A percentile compares a stretch with the other conserved stretches of the same genome.
Evolutionary conservation across 2,329 filamentous ascomycete genomes (phyloP).

Genomic region (Fusarium coffeatum): DNA sequence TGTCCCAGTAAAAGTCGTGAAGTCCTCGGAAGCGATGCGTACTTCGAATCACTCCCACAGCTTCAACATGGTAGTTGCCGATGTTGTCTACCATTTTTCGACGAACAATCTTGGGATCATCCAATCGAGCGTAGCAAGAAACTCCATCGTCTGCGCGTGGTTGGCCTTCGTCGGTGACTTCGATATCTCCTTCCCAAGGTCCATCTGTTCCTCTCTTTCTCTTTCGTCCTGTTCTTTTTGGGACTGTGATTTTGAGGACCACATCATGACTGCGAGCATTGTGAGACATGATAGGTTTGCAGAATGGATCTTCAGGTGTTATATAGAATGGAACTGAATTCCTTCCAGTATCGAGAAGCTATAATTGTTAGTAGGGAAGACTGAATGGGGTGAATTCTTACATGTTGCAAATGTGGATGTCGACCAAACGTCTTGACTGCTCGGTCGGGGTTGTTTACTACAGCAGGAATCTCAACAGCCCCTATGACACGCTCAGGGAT

Average conservation of each 20-base stretch:
- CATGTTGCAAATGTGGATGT: conserved; percentile 54
- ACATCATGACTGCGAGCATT: conserved; percentile 83
- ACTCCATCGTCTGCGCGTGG: conserved; percentile 44
- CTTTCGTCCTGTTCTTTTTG: conserved; percentile 86
- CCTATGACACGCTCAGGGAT: conserved; percentile 52
- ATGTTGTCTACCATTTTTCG: conserved; percentile 77
- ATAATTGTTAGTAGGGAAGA: neutral
- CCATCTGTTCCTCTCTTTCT: conserved; percentile 81
- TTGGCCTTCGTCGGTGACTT: conserved; percentile 46
- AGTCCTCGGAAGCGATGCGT: conserved; percentile 90
- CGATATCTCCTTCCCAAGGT: conserved; percentile 66
- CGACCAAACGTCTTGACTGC: conserved; percentile 57
- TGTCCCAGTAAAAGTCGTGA: conserved; percentile 87
- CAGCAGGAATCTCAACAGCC: conserved; percentile 58
- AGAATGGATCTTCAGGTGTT: conserved; percentile 81
- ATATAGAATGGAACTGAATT: conserved; percentile 76
- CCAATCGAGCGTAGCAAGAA: conserved; percentile 59
- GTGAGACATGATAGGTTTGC: conserved; percentile 81
- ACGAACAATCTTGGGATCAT: conserved; percentile 67
- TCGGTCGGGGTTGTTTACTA: conserved; percentile 58
- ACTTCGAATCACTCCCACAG: conserved; percentile 78
- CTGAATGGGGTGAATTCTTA: conserved; percentile 38
- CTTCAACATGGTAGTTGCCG: conserved; percentile 73
- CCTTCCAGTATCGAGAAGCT: conserved; percentile 62
- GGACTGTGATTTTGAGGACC: conserved; percentile 86